A percentile compares a stretch with the other conserved stretches of the same genome.
phyloP scores from a whole-genome alignment of 257 asterid species.

The Parsonsia alboflavescens region DNA sequence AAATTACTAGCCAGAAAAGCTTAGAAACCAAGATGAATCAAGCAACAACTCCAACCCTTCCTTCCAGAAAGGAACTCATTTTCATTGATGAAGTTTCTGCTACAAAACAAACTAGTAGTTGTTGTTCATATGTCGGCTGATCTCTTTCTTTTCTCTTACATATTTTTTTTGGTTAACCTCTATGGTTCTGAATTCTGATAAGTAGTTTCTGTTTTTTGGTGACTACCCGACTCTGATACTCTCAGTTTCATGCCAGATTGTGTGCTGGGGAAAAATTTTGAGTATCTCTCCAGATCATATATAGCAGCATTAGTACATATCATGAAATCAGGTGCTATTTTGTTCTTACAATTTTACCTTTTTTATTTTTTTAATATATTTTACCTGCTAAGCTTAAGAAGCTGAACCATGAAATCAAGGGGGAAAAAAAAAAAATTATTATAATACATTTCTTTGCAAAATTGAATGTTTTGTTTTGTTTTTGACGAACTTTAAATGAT shows the following conservation, averaged over 20 bases:
- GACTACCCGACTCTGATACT: neutral
- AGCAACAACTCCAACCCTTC: slow-evolving; percentile 23
- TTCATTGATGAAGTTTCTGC: slow-evolving; percentile 65
- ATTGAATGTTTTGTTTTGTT: too few species aligned
- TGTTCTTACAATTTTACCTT: too few species aligned
- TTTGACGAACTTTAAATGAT: too few species aligned
- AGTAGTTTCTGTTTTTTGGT: neutral
- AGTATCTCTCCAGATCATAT: neutral
- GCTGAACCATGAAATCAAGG: too few species aligned
- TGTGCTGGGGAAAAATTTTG: neutral
- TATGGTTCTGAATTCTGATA: neutral
- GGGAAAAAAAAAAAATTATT: too few species aligned
- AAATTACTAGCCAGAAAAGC: slow-evolving; percentile 46
- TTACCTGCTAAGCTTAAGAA: too few species aligned
- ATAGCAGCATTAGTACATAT: neutral
- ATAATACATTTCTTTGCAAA: too few species aligned
- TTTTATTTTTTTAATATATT: too few species aligned
- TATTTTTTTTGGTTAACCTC: neutral
- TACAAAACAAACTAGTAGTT: slow-evolving; percentile 49
- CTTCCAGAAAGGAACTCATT: slow-evolving; percentile 49
- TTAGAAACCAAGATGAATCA: slow-evolving; percentile 44
- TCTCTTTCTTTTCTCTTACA: neutral
- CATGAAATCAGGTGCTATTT: too few species aligned
- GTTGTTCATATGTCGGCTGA: slow-evolving; percentile 42
- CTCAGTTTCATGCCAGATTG: neutral